phyloP scores from a whole-genome alignment of 2,329 filamentous ascomycete species.

The Xylariaceae sp. region DNA sequence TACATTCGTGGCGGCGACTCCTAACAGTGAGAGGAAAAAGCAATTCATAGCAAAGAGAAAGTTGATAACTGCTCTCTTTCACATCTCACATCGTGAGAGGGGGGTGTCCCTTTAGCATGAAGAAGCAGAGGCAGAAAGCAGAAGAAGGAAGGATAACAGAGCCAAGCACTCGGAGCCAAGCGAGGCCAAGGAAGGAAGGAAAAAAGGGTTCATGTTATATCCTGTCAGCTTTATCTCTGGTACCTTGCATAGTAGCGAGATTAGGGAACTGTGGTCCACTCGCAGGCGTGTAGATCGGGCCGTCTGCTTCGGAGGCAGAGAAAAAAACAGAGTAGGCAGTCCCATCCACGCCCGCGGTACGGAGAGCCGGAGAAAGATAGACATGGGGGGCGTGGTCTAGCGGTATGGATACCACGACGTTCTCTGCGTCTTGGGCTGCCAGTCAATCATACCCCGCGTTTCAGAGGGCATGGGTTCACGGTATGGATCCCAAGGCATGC shows the following conservation, averaged over 20 bases:
- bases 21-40: not conserved
- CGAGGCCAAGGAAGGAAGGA: slow-evolving; percentile 6
- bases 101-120: too few relatives aligned
- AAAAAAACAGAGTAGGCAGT: too few relatives aligned
- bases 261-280: not conserved
- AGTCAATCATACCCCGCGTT: not conserved
- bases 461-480: not conserved
- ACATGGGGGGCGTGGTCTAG: not conserved
- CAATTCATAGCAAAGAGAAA: not conserved
- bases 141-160: not conserved
- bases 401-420: slow-evolving; percentile 6
- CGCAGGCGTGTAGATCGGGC: not conserved
- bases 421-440: not conserved
- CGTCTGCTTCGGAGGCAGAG: not conserved
- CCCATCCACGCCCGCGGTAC: not conserved
- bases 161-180: slow-evolving; percentile 11
- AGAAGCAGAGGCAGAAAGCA: too few relatives aligned
- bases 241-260: not conserved
- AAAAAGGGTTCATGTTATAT: slow-evolving; percentile 5
- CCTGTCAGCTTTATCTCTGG: not conserved
- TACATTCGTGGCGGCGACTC: not conserved
- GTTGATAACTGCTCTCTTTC: too few relatives aligned
- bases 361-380: not conserved
- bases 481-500: slow-evolving; percentile 1
- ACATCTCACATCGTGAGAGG: too few relatives aligned